phyloP scores from a whole-genome alignment of 2,329 filamentous ascomycete species.

The Tolypocladium amazonense region DNA sequence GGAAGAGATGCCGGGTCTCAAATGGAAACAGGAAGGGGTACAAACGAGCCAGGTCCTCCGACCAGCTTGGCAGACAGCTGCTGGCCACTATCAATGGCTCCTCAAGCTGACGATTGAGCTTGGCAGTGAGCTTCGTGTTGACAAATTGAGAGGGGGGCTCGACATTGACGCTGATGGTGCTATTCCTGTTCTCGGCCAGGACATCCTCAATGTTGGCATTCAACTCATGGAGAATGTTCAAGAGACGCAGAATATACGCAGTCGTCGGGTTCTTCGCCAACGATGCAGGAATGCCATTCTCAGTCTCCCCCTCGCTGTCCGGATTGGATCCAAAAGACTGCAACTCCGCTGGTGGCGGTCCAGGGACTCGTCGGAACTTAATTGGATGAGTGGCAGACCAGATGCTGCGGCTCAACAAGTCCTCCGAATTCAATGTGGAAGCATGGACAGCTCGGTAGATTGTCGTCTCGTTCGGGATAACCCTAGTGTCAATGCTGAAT shows the following conservation, averaged over 20 bases:
- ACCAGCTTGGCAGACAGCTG: conserved; percentile 92
- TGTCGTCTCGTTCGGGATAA: conserved; percentile 83
- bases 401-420: conserved; percentile 62
- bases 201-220: conserved; percentile 93
- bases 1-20: conserved; percentile 90
- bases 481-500: conserved; percentile 76
- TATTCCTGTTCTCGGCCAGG: conserved; percentile 60
- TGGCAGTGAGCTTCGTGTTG: conserved; percentile 96
- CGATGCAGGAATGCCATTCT: conserved; percentile 61
- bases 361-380: conserved; percentile 78
- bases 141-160: conserved; percentile 92
- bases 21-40: conserved; percentile 98
- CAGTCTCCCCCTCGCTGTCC: conserved; percentile 41
- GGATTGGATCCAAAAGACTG: conserved; percentile 43
- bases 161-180: conserved; percentile 57
- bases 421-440: conserved; percentile 38
- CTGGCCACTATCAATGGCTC: conserved; percentile 95
- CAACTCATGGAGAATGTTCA: conserved; percentile 84
- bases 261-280: conserved; percentile 76
- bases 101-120: conserved; percentile 91
- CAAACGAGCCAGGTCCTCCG: conserved; percentile 81
- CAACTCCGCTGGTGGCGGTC: conserved; percentile 67
- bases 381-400: conserved; percentile 89
- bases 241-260: conserved; percentile 73
- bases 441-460: conserved; percentile 91